Conservation (phyloP, 2,329 filamentous ascomycete species). For the Trichoderma cornu-damae region DNA sequence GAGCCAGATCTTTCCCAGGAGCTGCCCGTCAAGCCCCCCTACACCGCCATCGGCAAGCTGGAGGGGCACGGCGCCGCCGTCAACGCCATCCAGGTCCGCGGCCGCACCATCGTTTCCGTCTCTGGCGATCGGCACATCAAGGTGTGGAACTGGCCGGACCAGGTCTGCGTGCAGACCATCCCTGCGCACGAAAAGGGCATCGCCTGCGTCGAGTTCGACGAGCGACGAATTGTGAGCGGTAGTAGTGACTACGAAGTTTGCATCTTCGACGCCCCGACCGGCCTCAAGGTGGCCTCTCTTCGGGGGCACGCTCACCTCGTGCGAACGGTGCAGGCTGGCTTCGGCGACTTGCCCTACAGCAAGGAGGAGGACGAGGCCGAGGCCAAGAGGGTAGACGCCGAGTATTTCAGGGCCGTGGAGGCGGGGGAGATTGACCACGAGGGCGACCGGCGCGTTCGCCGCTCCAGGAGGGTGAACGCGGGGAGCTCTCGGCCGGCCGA, state of each 20-base stretch:
- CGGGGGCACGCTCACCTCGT: slow-evolving; percentile 79
- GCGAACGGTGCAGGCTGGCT: slow-evolving; percentile 89
- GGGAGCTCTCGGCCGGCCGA: slow-evolving; percentile 71
- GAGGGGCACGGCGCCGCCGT: slow-evolving; percentile 87
- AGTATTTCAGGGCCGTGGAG: slow-evolving; percentile 60
- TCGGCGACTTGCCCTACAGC: slow-evolving; percentile 80
- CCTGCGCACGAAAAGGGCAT: slow-evolving; percentile 91
- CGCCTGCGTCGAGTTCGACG: slow-evolving; percentile 95
- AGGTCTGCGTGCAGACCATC: slow-evolving; percentile 69
- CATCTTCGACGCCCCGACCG: slow-evolving; percentile 83
- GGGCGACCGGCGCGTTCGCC: slow-evolving; percentile 30
- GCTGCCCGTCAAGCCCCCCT: slow-evolving; percentile 56
- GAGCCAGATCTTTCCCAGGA: slow-evolving; percentile 43
- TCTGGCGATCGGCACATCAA: slow-evolving; percentile 93
- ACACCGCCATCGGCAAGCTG: slow-evolving; percentile 70
- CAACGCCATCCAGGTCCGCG: slow-evolving; percentile 89
- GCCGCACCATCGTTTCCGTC: slow-evolving; percentile 83
- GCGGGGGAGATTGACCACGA: slow-evolving; percentile 43
- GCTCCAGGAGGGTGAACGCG: slow-evolving; percentile 52
- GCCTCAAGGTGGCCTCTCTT: slow-evolving; percentile 83
- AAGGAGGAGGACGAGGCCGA: slow-evolving; percentile 67
- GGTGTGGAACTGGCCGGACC: slow-evolving; percentile 84
- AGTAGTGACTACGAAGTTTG: slow-evolving; percentile 95
- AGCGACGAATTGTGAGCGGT: slow-evolving; percentile 85
- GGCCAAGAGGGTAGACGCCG: slow-evolving; percentile 66